Conservation (phyloP, 345 rosid species). For the Eucalyptus paniculata region DNA sequence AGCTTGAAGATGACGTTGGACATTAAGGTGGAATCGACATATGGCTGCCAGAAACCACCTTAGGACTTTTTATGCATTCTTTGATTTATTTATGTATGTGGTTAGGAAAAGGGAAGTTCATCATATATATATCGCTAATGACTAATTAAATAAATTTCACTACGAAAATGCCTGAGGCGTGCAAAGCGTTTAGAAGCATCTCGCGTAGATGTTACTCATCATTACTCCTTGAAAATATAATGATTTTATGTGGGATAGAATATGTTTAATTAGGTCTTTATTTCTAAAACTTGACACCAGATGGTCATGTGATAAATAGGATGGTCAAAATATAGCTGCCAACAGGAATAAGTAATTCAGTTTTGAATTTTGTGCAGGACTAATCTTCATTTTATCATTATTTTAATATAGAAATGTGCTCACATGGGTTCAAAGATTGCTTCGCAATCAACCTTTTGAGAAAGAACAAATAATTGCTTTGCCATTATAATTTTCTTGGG, state of each 20-base stretch:
- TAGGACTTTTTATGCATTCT: neutral
- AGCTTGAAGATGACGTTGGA: neutral
- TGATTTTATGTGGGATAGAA: neutral
- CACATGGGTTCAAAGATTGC: neutral
- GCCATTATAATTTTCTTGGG: neutral
- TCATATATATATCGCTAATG: neutral
- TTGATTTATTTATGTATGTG: neutral
- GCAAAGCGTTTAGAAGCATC: neutral
- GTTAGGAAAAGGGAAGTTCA: neutral
- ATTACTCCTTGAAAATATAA: neutral
- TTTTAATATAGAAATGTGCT: neutral
- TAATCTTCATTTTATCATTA: neutral
- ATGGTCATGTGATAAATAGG: neutral
- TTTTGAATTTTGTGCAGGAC: neutral
- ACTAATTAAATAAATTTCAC: neutral
- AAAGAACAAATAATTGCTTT: neutral
- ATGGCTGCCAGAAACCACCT: neutral
- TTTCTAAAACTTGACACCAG: neutral
- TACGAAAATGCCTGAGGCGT: accelerated
- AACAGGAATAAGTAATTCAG: neutral
- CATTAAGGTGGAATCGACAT: neutral
- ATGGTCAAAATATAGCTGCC: neutral
- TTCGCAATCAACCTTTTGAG: neutral
- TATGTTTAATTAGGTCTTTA: neutral
- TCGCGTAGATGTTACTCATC: neutral